Conservation (phyloP, 495 filamentous ascomycete genomes). For the Sordaria brevicollis region DNA sequence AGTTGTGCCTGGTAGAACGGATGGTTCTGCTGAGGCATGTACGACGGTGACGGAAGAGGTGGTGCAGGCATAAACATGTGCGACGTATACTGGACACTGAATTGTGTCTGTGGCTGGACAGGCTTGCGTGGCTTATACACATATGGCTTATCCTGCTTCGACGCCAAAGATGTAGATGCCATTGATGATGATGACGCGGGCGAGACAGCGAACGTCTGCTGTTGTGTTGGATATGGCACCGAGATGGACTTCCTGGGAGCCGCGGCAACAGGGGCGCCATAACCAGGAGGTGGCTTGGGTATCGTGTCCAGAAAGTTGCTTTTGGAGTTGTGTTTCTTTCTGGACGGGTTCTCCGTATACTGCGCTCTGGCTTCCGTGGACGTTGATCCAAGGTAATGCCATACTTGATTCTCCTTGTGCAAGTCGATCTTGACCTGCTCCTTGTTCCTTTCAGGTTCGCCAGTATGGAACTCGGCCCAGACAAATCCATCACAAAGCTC, state of each 20-base stretch:
- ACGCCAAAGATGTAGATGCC: too few species aligned
- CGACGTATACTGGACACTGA: conserved; percentile 23
- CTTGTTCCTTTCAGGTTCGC: conserved; percentile 32
- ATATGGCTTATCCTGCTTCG: conserved; percentile 37
- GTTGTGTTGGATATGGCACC: conserved; percentile 5
- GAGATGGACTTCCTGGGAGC: conserved; percentile 4
- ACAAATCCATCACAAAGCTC: conserved; percentile 54
- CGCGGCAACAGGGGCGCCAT: conserved; percentile 15
- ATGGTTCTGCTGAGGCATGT: conserved; percentile 2
- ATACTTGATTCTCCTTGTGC: conserved; percentile 59
- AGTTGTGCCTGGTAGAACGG: conserved; percentile 6
- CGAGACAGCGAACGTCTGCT: neutral
- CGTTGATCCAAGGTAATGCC: conserved; percentile 77
- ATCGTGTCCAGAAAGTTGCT: conserved; percentile 55
- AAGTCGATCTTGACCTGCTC: conserved; percentile 53
- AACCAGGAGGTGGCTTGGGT: conserved; percentile 34
- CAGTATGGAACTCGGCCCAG: conserved; percentile 76
- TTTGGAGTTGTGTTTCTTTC: conserved; percentile 42
- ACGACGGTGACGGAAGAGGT: conserved; percentile 1
- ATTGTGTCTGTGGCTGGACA: conserved; percentile 21
- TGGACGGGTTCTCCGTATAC: conserved; percentile 73
- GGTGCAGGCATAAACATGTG: conserved; percentile 30
- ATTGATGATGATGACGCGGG: neutral
- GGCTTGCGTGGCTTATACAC: conserved; percentile 42
- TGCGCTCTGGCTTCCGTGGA: conserved; percentile 90